Percentiles rank a stretch among this genome's conserved stretches.
Conservation (phyloP, 441 rosid genomes). For the Viola pubescens region DNA sequence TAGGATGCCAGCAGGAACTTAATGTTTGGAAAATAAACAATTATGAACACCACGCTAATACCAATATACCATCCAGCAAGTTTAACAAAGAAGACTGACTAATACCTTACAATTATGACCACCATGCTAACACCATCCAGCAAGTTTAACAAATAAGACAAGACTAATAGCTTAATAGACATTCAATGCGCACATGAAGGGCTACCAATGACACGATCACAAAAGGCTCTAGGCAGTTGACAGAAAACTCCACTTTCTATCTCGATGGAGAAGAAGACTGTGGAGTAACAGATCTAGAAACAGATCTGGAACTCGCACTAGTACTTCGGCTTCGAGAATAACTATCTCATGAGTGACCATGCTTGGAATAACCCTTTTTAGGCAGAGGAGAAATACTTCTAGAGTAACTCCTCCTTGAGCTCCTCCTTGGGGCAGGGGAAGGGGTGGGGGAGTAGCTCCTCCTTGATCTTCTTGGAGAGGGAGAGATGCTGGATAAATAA, state of each 20-base stretch:
- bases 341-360: slow-evolving; percentile 16
- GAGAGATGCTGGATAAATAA: slow-evolving; percentile 21
- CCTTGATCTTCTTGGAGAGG: slow-evolving; percentile 22
- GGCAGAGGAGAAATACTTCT: slow-evolving; percentile 35
- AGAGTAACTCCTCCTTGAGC: slow-evolving; percentile 37
- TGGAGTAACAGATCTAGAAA: slow-evolving; percentile 52
- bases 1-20: too few species aligned
- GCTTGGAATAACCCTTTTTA: slow-evolving; percentile 20
- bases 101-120: too few species aligned
- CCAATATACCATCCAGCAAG: too few species aligned
- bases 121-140: too few species aligned
- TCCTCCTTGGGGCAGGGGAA: slow-evolving; percentile 25
- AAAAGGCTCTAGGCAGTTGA: too few species aligned
- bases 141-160: too few species aligned
- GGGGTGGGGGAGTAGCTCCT: slow-evolving; percentile 29
- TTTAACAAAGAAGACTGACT: too few species aligned
- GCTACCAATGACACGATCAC: too few species aligned
- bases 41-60: too few species aligned
- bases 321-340: slow-evolving; percentile 24
- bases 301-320: slow-evolving; percentile 40
- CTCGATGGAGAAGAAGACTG: slow-evolving; percentile 29
- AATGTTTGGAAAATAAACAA: too few species aligned
- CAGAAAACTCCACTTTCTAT: neutral
- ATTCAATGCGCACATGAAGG: too few species aligned
- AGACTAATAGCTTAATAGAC: too few species aligned